Conservation (phyloP, 441 rosid species). For the Arabidopsis lyrata region DNA sequence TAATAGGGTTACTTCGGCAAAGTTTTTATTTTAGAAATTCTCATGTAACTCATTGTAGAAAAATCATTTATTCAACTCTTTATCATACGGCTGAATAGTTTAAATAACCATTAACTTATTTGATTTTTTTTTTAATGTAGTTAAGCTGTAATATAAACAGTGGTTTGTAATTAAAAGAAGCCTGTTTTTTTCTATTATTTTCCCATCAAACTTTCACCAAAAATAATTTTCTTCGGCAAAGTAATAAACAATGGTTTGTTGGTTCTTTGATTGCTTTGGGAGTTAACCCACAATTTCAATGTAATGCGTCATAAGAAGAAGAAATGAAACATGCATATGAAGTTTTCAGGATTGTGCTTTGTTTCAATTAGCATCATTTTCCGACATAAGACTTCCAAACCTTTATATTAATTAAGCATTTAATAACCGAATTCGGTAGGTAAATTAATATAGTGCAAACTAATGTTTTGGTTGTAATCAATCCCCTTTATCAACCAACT, state of each 20-base stretch:
- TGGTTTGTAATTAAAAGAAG: not conserved
- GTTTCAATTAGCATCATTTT: conserved; percentile 25
- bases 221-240: not conserved
- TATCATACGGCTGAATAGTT: not conserved
- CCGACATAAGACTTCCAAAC: conserved; percentile 16
- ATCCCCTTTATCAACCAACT: conserved; percentile 24
- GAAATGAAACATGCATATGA: conserved; percentile 20
- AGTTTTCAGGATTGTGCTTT: conserved; percentile 22
- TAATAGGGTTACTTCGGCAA: not conserved
- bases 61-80: not conserved
- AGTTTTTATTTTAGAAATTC: not conserved
- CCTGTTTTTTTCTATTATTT: too few relatives aligned
- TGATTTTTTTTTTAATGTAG: not conserved
- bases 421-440: conserved; percentile 40
- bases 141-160: not conserved
- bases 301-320: not conserved
- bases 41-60: not conserved
- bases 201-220: not conserved
- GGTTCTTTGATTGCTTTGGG: conserved; percentile 1
- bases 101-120: not conserved
- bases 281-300: conserved; percentile 9
- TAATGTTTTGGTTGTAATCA: conserved; percentile 30
- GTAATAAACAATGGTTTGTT: not conserved
- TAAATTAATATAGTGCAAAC: conserved; percentile 24
- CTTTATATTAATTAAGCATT: conserved; percentile 31